A percentile compares a stretch with the other conserved stretches of the same genome.
phyloP scores from a whole-genome alignment of 352 stramenopile species.

The Phytophthora parvispora region DNA sequence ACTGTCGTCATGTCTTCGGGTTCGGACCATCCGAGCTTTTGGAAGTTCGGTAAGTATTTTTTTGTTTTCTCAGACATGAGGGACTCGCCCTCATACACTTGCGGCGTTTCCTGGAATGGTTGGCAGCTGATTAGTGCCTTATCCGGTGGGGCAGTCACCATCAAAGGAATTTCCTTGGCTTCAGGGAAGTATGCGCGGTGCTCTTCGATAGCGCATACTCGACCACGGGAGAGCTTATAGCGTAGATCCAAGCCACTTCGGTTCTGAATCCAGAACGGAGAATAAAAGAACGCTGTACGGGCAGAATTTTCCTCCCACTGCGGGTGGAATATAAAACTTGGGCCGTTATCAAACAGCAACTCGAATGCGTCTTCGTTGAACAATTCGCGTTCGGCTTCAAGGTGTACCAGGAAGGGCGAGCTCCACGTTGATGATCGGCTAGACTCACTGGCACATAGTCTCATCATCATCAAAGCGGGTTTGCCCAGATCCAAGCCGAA shows the following conservation, averaged over 20 bases:
- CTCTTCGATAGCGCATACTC: conserved; percentile 67
- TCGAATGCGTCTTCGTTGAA: conserved; percentile 75
- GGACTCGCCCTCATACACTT: conserved; percentile 61
- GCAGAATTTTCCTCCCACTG: conserved; percentile 69
- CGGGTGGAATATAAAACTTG: conserved; percentile 73
- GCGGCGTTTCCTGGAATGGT: conserved; percentile 78
- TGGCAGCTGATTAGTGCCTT: conserved; percentile 79
- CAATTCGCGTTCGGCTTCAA: conserved; percentile 53
- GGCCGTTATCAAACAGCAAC: conserved; percentile 70
- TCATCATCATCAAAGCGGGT: conserved; percentile 81
- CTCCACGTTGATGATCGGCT: conserved; percentile 70
- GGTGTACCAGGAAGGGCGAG: conserved; percentile 63
- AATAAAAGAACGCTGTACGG: conserved; percentile 74
- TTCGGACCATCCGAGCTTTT: conserved; percentile 80
- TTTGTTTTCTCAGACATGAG: conserved; percentile 58
- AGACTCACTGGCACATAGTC: conserved; percentile 67
- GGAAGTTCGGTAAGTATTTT: conserved; percentile 82
- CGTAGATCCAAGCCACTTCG: conserved; percentile 79
- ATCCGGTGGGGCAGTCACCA: conserved; percentile 62
- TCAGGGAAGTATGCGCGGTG: conserved; percentile 78
- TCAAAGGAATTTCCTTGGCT: conserved; percentile 70
- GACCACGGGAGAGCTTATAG: conserved; percentile 72
- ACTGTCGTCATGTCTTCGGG: conserved; percentile 78
- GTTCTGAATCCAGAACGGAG: conserved; percentile 91
- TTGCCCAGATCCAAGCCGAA: conserved; percentile 81